These are phyloP conservation scores for Truncatella angustata DNA, from an alignment of 2,329 filamentous ascomycete genomes.

Conservation along the genomic window DNA sequence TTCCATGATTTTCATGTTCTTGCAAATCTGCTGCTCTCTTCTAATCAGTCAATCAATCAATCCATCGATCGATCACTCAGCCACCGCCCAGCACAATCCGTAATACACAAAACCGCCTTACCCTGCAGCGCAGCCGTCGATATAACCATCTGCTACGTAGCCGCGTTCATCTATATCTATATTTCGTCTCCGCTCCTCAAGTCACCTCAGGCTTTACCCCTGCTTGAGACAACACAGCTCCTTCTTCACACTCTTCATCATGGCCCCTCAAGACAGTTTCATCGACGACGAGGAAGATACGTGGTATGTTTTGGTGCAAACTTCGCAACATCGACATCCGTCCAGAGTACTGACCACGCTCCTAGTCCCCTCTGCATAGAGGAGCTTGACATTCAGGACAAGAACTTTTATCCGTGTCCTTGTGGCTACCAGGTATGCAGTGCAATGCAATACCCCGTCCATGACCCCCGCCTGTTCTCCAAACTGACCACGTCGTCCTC, in stretches of 20 bases:
- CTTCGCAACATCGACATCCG: constrained; percentile 9
- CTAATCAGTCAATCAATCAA: neutral
- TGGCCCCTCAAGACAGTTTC: constrained; percentile 69
- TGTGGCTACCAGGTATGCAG: constrained; percentile 89
- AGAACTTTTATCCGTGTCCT: constrained; percentile 94
- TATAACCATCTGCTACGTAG: no score
- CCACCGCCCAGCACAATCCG: neutral
- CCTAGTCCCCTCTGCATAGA: constrained; percentile 93
- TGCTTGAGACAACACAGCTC: neutral
- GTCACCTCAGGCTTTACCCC: neutral
- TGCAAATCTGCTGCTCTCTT: neutral
- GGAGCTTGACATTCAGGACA: constrained; percentile 96
- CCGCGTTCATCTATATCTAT: no score
- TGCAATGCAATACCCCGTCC: neutral
- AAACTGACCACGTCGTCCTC: neutral
- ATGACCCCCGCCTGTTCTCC: neutral
- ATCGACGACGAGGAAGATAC: constrained; percentile 71
- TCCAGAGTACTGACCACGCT: constrained; percentile 22
- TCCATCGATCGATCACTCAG: no score
- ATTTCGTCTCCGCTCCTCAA: no score
- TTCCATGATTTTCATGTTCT: neutral
- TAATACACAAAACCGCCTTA: constrained; percentile 5
- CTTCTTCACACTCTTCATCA: constrained; percentile 31
- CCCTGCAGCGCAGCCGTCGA: no score
- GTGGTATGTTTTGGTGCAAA: constrained; percentile 48